Evolutionary conservation across 2,329 filamentous ascomycete genomes (phyloP), one percentile per base, ranked within the genome.

Genomic region (Fusarium setosum): DNA sequence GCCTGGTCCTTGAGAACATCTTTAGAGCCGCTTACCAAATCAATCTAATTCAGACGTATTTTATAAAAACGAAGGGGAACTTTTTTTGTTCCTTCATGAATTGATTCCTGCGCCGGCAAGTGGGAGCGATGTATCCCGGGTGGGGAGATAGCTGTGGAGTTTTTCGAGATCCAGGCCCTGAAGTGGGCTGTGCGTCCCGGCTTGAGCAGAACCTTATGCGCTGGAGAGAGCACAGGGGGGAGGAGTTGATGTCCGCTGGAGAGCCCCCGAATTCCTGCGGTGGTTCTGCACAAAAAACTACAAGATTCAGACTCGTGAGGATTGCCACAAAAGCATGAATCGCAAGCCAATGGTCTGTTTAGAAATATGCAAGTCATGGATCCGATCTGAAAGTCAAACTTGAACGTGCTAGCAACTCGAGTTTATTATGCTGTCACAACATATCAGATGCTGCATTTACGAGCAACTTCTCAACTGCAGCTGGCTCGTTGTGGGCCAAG

Each of bases 131-230:
- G 18, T 23, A 48, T 40, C 38, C 20, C 41, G 17, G 50, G 53
- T 52, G 53, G 62, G 34, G 47, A 57, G 63, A 35, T 15, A 50
- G 23, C 40, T 59, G 59, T 53, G 63, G 63, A 63, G 63, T 35
- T 18, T 38, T 42, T 29, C 13, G n/a, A 47, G 44, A 55, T 44
- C 48, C 32, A 55, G 42, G 41, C 42, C 52, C 42, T 32, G 29
- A 17, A 42, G 51, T 45, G 63, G 49, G 63, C 50, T 63, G 59
- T 63, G 47, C 38, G 42, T 52, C 20, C 49, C 40, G 40, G 51
- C 61, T 41, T 50, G 32, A 67, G 54, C 59, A 67, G 63, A 66
- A 67, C 63, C 55, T 56, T 64, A 47, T 63, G 34, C 42, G 50
- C 56, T 58, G 58, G n/a, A n/a, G n/a, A n/a, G 62, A 53, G 51